phyloP scores from a whole-genome alignment of 1,284 basidiomycete species.

The Abortiporus biennis region DNA sequence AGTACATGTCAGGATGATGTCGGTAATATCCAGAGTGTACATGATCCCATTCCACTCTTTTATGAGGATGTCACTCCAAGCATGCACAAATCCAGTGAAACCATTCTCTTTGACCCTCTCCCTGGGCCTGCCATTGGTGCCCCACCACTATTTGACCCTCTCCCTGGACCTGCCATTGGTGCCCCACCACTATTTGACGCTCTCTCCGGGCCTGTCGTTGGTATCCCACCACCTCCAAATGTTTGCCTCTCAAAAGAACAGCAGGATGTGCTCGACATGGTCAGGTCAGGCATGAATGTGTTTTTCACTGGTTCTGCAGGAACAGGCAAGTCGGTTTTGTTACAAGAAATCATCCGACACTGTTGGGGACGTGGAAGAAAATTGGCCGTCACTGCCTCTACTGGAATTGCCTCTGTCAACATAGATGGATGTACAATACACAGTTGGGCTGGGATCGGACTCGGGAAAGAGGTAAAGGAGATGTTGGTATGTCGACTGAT shows the following conservation, averaged over 20 bases:
- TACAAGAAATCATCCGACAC: constrained; percentile 78
- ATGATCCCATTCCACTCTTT: too few relatives aligned
- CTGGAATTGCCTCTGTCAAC: constrained; percentile 90
- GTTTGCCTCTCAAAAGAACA: constrained; percentile 45
- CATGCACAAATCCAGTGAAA: too few relatives aligned
- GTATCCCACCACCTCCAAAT: background rate
- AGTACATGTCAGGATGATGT: too few relatives aligned
- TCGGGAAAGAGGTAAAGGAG: constrained; percentile 67
- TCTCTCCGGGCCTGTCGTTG: constrained; percentile 5
- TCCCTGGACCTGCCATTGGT: background rate
- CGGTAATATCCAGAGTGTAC: too few relatives aligned
- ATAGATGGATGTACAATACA: constrained; percentile 92
- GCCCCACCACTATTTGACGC: constrained; percentile 11
- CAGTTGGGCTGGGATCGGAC: constrained; percentile 86
- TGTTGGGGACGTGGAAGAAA: constrained; percentile 23
- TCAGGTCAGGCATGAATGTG: constrained; percentile 54
- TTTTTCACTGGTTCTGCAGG: constrained; percentile 78
- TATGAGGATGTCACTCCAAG: too few relatives aligned
- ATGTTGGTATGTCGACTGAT: constrained; percentile 61
- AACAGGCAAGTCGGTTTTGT: constrained; percentile 91
- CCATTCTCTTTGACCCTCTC: background rate
- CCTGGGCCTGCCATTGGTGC: background rate
- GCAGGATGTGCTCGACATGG: constrained; percentile 46
- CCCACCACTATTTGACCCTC: background rate
- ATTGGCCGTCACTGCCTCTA: constrained; percentile 59